Evolutionary conservation across 306 rosid genomes (phyloP).

Genomic region (Vicia villosa): DNA sequence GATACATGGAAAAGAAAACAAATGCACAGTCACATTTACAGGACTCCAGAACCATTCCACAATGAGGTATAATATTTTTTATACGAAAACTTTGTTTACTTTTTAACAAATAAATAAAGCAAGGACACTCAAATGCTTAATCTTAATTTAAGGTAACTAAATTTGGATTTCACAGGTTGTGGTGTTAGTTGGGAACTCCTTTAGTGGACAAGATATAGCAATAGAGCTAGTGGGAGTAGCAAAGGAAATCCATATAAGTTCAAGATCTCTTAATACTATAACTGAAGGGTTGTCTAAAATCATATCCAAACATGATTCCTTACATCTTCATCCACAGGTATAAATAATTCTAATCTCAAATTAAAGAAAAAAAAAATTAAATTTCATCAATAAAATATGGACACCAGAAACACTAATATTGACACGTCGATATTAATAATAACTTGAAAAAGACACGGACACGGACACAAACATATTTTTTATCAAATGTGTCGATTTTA

Average conservation of each 20-base stretch:
- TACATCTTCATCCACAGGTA: slow-evolving; percentile 83
- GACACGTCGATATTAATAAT: too few relatives aligned
- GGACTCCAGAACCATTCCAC: slow-evolving; percentile 72
- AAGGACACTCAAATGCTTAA: too few relatives aligned
- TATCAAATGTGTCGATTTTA: too few relatives aligned
- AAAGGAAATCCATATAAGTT: slow-evolving; percentile 72
- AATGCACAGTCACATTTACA: slow-evolving; percentile 85
- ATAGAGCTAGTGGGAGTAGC: slow-evolving; percentile 78
- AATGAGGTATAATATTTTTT: slow-evolving; percentile 56
- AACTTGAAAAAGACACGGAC: too few relatives aligned
- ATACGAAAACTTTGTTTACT: background rate
- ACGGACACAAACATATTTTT: too few relatives aligned
- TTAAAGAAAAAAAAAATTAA: too few relatives aligned
- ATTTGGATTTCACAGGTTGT: slow-evolving; percentile 52
- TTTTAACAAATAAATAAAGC: too few relatives aligned
- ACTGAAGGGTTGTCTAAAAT: slow-evolving; percentile 77
- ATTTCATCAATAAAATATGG: too few relatives aligned
- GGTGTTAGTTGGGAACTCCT: slow-evolving; percentile 84
- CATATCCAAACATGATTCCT: slow-evolving; percentile 65
- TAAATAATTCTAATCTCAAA: too few relatives aligned
- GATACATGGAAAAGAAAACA: slow-evolving; percentile 86
- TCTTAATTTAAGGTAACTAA: background rate
- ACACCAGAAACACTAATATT: too few relatives aligned
- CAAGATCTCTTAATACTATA: slow-evolving; percentile 56
- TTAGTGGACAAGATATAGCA: slow-evolving; percentile 88